These are phyloP conservation scores for Strobilomyces confusus DNA, from an alignment of 768 basidiomycete genomes.

Conservation along the genomic window DNA sequence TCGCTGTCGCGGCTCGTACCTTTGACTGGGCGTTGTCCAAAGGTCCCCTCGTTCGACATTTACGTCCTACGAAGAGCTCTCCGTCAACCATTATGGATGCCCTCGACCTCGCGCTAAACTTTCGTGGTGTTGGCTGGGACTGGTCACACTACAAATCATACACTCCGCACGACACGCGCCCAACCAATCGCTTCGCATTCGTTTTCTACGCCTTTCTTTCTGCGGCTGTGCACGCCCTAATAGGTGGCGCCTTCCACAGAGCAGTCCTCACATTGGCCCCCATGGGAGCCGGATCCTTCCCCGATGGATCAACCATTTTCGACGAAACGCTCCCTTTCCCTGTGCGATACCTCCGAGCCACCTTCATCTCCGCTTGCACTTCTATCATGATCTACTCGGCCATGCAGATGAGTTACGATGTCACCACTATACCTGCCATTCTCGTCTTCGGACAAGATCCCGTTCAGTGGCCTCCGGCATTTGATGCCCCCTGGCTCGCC, in stretches of 20 bases:
- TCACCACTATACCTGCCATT: not conserved
- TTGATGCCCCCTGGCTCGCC: not conserved
- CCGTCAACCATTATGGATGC: not conserved
- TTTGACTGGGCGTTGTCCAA: not conserved
- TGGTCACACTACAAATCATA: not conserved
- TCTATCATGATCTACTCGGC: not conserved
- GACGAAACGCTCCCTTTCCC: not conserved
- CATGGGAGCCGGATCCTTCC: not conserved
- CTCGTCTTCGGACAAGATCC: conserved; percentile 1
- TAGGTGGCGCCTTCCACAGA: not conserved
- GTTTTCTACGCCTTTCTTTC: not conserved
- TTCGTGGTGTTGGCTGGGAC: not conserved
- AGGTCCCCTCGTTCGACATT: not conserved
- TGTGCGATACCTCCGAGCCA: not conserved
- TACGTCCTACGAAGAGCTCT: not conserved
- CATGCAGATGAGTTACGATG: not conserved
- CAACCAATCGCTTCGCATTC: not conserved
- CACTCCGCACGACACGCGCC: not conserved
- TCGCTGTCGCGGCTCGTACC: not conserved
- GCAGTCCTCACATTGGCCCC: not conserved
- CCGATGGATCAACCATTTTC: not conserved
- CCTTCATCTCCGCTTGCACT: not conserved
- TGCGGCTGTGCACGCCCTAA: not conserved
- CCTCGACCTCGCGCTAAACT: not conserved
- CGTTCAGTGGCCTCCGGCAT: not conserved